Percentiles rank a stretch among this genome's conserved stretches.
phyloP scores from a whole-genome alignment of 495 filamentous ascomycete species.

The Astrothelium macrocarpum region DNA sequence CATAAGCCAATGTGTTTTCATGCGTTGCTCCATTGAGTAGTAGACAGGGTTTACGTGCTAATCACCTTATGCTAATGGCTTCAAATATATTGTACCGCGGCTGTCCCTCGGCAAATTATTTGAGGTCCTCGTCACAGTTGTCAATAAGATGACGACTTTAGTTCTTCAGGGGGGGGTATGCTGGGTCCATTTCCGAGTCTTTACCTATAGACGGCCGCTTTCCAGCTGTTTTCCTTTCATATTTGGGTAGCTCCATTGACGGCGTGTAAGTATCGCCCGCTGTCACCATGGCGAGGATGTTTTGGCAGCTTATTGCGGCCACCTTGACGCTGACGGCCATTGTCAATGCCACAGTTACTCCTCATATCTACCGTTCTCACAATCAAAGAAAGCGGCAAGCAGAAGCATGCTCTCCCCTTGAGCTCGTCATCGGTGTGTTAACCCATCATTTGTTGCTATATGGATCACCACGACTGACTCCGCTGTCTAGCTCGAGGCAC shows the following conservation, averaged over 20 bases:
- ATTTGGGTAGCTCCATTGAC: neutral
- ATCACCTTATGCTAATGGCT: too few relatives aligned
- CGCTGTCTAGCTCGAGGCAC: neutral
- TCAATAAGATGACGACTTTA: neutral
- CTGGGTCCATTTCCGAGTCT: neutral
- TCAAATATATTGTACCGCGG: neutral
- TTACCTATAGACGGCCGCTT: neutral
- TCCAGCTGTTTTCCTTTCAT: neutral
- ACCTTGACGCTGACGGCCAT: conserved; percentile 1
- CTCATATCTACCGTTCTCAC: neutral
- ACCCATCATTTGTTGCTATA: neutral
- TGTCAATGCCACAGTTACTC: neutral
- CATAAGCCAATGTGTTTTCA: too few relatives aligned
- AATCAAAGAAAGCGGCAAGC: neutral
- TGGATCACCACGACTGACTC: neutral
- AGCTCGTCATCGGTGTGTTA: conserved; percentile 7
- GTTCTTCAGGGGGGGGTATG: neutral
- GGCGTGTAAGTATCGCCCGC: neutral
- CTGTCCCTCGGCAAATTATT: neutral
- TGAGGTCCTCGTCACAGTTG: neutral
- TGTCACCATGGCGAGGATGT: neutral
- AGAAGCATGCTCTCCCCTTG: conserved; percentile 8
- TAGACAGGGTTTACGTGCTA: too few relatives aligned
- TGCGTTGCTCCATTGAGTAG: too few relatives aligned
- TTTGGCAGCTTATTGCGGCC: neutral